Percentiles rank a stretch among this genome's conserved stretches.
Conservation (phyloP, 108 stramenopile species). For the Stephanodiscus triporus region DNA sequence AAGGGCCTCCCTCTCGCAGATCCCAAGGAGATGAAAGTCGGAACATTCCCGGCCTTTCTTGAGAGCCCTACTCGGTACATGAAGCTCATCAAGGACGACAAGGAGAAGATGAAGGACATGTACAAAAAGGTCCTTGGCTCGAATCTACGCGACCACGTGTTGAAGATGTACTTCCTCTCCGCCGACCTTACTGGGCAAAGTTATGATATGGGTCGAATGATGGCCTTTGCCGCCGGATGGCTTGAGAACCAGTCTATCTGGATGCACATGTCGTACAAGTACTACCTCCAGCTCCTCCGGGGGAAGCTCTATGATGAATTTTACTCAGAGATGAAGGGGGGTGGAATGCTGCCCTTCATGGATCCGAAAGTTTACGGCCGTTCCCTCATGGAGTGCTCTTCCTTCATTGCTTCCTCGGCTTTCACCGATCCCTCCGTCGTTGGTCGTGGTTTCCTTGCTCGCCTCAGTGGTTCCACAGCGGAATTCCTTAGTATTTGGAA, state of each 20-base stretch:
- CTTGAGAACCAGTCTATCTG: slow-evolving; percentile 96
- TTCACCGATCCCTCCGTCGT: slow-evolving; percentile 87
- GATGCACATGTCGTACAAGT: slow-evolving; percentile 99
- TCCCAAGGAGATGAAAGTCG: slow-evolving; percentile 82
- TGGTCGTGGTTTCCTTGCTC: slow-evolving; percentile 91
- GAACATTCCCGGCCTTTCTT: slow-evolving; percentile 91
- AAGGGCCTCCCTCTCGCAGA: slow-evolving; percentile 81
- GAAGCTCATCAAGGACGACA: slow-evolving; percentile 88
- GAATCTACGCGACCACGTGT: slow-evolving; percentile 83
- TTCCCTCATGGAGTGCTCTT: slow-evolving; percentile 92
- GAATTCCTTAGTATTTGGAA: slow-evolving; percentile 96
- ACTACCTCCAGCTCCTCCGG: slow-evolving; percentile 92
- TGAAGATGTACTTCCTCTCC: slow-evolving; percentile 91
- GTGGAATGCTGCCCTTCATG: slow-evolving; percentile 93
- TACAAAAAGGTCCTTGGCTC: slow-evolving; percentile 82
- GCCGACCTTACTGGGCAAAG: slow-evolving; percentile 90
- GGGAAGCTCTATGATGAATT: slow-evolving; percentile 94
- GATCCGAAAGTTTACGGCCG: slow-evolving; percentile 91
- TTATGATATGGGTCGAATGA: slow-evolving; percentile 95
- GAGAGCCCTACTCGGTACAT: slow-evolving; percentile 95
- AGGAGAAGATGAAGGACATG: slow-evolving; percentile 73
- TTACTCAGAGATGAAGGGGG: slow-evolving; percentile 84
- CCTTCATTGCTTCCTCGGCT: slow-evolving; percentile 91
- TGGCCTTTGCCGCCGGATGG: slow-evolving; percentile 96
- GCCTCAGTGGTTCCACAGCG: slow-evolving; percentile 94